Evolutionary conservation across 2,329 filamentous ascomycete genomes (phyloP), one percentile per base, ranked within the genome.

Genomic region (Ceratocystis harringtonii): DNA sequence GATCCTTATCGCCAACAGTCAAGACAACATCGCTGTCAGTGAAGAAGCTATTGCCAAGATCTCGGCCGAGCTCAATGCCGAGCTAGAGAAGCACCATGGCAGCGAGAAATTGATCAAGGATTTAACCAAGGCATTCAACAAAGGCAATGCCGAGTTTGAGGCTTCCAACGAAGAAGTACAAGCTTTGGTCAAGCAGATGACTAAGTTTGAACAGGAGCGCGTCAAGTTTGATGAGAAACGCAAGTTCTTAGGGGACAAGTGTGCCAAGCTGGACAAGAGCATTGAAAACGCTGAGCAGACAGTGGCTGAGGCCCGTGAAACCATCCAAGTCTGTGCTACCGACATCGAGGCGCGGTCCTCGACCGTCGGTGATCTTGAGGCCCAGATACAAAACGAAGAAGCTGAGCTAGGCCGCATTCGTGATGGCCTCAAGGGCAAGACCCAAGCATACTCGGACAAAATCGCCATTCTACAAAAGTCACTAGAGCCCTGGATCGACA

Each of bases 171-270:
- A 95, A 75, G 82, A 89, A 63, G 86, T 87, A 0, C 89, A 96
- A 70, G 80, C 79, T 30, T 80, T 96, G 64, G 78, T 87, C 68
- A 96, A 96, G 73, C 90, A 97, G 73, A 86, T 94, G 76, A 86
- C 90, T 57, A 92, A 92, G 72, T 91, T 95, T 68, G 95, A 99
- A 72, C 96, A 97, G 73, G 94, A 97, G 72, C 86, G 87, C 25
- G 94, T 99, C 75, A 99, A 99, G 73, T 92, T 95, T 70, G 92
- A 97, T 69, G 95, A 99, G 75, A 97, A 97, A 79, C 87, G 88
- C 74, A 99, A 99, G 74, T 97, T 97, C 75, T 77, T 99, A 69
- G 79, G 83, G 1, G 87, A 87, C 72, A 99, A 99, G 78, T 87
- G 89, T 71, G 96, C 94, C 78, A 99, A 99, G 77, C 81, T 96